phyloP scores from a whole-genome alignment of 768 basidiomycete species.

The Hygrophoropsis aurantiaca region DNA sequence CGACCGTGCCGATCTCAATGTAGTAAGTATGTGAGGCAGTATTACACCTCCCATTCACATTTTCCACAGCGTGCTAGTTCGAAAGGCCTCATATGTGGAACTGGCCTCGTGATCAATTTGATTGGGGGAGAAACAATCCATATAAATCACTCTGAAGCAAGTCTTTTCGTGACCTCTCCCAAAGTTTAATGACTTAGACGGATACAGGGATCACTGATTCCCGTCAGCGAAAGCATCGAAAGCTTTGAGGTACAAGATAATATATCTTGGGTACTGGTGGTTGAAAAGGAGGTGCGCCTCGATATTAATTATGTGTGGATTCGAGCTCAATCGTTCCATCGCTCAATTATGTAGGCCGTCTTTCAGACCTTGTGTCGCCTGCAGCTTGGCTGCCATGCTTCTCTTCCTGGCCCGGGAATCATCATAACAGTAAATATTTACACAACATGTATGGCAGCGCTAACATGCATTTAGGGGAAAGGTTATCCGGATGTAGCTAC shows the following conservation, averaged over 20 bases:
- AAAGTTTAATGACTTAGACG: background rate
- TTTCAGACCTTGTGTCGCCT: constrained; percentile 81
- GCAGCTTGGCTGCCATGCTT: constrained; percentile 46
- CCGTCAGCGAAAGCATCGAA: constrained; percentile 69
- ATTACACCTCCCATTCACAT: background rate
- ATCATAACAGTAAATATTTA: constrained; percentile 65
- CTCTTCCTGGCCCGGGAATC: constrained; percentile 63
- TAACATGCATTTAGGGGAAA: constrained; percentile 66
- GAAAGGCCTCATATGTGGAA: constrained; percentile 84
- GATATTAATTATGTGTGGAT: background rate
- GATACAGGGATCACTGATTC: constrained; percentile 71
- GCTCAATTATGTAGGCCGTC: constrained; percentile 65
- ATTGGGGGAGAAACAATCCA: constrained; percentile 50
- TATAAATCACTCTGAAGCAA: constrained; percentile 60
- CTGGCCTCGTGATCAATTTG: constrained; percentile 58
- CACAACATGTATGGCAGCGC: background rate
- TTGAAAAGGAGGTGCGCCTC: constrained; percentile 86
- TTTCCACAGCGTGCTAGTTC: constrained; percentile 74
- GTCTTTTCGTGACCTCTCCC: background rate
- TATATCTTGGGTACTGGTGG: constrained; percentile 76
- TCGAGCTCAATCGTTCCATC: constrained; percentile 3
- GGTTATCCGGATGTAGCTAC: constrained; percentile 96
- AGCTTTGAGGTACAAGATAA: constrained; percentile 54
- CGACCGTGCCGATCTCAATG: constrained; percentile 73
- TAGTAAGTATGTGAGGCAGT: constrained; percentile 47